Evolutionary conservation across 352 stramenopile genomes (phyloP), one percentile per base, ranked within the genome.

Genomic region (Phytophthora lateralis): DNA sequence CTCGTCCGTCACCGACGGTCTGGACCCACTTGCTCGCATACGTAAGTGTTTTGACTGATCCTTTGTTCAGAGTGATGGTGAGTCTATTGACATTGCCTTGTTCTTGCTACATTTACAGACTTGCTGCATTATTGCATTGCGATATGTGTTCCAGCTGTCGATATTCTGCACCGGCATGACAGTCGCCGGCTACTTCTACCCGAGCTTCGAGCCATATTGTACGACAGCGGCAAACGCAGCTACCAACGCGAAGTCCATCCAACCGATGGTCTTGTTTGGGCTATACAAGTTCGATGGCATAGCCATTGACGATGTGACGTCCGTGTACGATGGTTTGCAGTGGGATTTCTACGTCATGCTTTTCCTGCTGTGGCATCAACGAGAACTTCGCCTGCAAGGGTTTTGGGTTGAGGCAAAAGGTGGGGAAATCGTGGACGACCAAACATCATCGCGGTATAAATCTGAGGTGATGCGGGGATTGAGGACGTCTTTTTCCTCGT

Each of bases 281-380:
- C 51, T 96, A 26, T 96, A 93, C 71, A 96, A 96, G 61, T 95
- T 93, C 24, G 85, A 96, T 38, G 88, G 85, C 0, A 72, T 70
- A 39, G 76, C 80, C 20, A 80, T 89, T 11, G 45, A 78, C n/a
- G 68, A 58, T 20, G 60, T 87, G 34, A 83, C 59, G 8, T 76
- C 73, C 0, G 84, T 91, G 17, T 89, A 89, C 21, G 62, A 71
- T 24, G 88, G 88, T 11, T 56, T 96, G 10, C 82, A 94, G 59
- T 96, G 88, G 88, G 70, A 93, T 49, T 94, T 96, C 38, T 90
- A 91, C 55, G 75, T 95, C 6, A 75, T 93, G 48, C 49, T 93
- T 5, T 82, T 77, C 20, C 66, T 96, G 6, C 56, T 95, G 48
- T 96, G 84, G 82, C 85, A 96, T 50, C 77, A 86, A 27, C 72